Percentiles rank a stretch among this genome's conserved stretches.
These are phyloP conservation scores for Wickerhamomyces rabaulensis DNA, from an alignment of 805 yeast genomes.

Conservation along the genomic window DNA sequence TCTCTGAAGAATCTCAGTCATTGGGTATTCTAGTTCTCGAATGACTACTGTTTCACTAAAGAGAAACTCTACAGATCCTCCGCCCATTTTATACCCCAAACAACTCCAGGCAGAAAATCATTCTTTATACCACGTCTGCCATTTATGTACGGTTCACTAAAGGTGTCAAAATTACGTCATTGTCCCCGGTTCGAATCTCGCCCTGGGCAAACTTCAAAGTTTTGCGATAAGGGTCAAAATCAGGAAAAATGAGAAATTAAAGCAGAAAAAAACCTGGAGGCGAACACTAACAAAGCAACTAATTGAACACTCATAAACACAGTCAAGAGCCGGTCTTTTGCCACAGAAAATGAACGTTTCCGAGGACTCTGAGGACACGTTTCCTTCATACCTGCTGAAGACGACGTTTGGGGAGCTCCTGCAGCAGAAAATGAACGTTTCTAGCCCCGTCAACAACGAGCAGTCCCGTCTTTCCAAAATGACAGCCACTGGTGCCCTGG, in stretches of 20 bases:
- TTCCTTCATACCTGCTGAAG: not conserved
- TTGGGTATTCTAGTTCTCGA: too few species aligned
- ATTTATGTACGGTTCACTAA: not conserved
- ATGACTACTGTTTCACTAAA: too few species aligned
- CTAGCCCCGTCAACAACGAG: not conserved
- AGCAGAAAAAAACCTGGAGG: not conserved
- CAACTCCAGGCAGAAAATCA: too few species aligned
- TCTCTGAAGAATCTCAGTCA: too few species aligned
- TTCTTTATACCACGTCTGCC: too few species aligned
- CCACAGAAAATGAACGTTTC: not conserved
- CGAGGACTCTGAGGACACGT: not conserved
- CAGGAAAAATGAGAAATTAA: not conserved
- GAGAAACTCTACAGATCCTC: too few species aligned
- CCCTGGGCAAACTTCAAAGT: too few species aligned
- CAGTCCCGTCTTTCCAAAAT: not conserved
- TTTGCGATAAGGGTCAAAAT: not conserved
- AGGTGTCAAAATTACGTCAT: not conserved
- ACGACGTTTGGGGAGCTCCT: not conserved
- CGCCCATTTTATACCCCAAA: too few species aligned
- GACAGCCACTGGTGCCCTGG: not conserved
- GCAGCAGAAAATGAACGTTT: not conserved
- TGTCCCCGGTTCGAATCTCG: not conserved
- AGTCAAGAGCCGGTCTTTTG: not conserved
- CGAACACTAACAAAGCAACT: not conserved
- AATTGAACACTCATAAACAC: not conserved